Base-by-base conservation (phyloP, 306 rosid species). In the Trifolium fragiferum region DNA sequence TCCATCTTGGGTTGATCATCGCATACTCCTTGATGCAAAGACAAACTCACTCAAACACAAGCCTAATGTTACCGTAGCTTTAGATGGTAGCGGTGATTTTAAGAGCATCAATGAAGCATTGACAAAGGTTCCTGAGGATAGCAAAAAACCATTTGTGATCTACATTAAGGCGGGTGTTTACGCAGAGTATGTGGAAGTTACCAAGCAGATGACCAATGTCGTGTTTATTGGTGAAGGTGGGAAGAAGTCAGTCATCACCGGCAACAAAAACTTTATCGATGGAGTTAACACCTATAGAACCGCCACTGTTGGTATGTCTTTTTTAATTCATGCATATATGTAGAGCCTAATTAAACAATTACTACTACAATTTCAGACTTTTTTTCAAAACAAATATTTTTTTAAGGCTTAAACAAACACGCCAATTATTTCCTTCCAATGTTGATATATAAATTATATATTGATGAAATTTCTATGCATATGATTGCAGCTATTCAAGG, bases 151-250 rank as follows among this genome's bases (percentile, higher is more conserved):
- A 18, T 86, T 80, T 40, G 74, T 91, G 20, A 84, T 89, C 66
- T 88, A 84, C 66, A 69, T 91, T 40, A 89, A 89, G 77, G 50
- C 60, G n/a, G 96, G 96, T 6, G 73, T 86, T 27, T 91, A 91
- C 18, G 6, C 41, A 0, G 95, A 91, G 82, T 69, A 78, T 32
- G 79, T 91, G 8, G 41, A 10, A 2, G 11, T 91, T 8, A 2
- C 10, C 11, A 75, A 30, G 4, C 1, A 60, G 6, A 76, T 87
- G 84, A 79, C 87, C 20, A 41, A 80, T 49, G 68, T 91, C 6
- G 46, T 85, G 60, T 19, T 91, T 25, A 8, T 86, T 8, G 97
- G 97, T 3, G 97, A 87, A 12, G 92, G 95, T 21, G 67, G 86
- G 0, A 30, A 47, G 0, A 84, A 83, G 84, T 16, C 74, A 11